Evolutionary conservation across 225 moss, liverwort and hornwort genomes (phyloP), one percentile per base, ranked within the genome.

Genomic region (Thuidium tamariscinum): DNA sequence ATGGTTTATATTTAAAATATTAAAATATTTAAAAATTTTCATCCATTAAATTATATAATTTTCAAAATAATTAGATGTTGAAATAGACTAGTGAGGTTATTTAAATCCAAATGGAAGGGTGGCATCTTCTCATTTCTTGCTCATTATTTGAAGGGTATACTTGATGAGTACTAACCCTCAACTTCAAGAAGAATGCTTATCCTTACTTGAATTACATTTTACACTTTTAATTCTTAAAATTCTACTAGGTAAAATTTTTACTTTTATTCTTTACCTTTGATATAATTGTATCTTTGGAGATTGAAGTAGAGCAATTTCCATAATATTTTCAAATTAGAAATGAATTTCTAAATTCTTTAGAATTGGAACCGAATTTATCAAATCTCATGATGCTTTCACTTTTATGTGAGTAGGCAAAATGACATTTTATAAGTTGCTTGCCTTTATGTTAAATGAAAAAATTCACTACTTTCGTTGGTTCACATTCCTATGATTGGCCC

Each of bases 41-140:
- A 15, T 1, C 1, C 16, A 27, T 44, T 44, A 10, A 71, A 27
- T n/a, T n/a, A 26, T 42, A 44, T 71, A 16, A 10, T 44, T 14
- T 46, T 29, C 1, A 29, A 71, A 29, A 46, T 17, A 46, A 29
- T 71, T 16, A 46, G 1, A 71, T 46, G 4, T 29, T 46, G 4
- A 46, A 44, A 46, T 71, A 3, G 2, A 46, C 29, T 46, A 17
- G 1, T 17, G 18, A 71, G 0, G 16, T 10, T 71, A 10, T 44
- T 71, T 17, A 29, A 41, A 71, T 29, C 10, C 10, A 46, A 71
- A 46, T 0, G 1, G 0, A 8, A 16, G 0, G 0, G 3, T 46
- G 2, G 6, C 0, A 70, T 27, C 10, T 42, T 70, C 44, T 42
- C 10, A 7, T 30, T 30, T 17, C 0, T 46, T 44, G 4, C 1